Evolutionary conservation across 148 eudicot species (phyloP), one percentile per base, ranked within the genome.

Genomic region (Chenopodium quinoa): DNA sequence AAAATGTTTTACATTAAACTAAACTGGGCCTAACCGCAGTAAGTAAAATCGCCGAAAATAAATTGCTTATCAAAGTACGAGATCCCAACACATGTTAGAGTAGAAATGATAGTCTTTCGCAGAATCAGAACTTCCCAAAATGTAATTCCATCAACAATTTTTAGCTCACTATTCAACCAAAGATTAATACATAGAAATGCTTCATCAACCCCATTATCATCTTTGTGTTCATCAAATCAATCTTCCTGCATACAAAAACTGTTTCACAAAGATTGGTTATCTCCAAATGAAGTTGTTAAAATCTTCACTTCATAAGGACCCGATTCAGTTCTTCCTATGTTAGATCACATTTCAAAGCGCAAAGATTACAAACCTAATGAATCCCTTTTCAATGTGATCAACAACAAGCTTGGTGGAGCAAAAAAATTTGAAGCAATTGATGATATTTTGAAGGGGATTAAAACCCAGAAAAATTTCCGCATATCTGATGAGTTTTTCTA

Each of bases 311-410:
- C 77, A 14, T 90, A 88, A 85, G 86, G 91, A 79, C 93, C 95
- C 56, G 84, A 78, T 83, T 84, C 83, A 66, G 80, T 91, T 3
- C 90, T 91, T 31, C 34, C 88, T 11, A 81, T 89, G 22, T 69
- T 93, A 0, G 22, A 82, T 17, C 95, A 93, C 44, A 81, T 91
- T 79, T 91, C 95, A 1, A 80, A 66, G 71, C 92, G 98, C 73
- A 90, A 89, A 79, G 98, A 95, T 81, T 93, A 88, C 72, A 89
- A 84, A 77, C 98, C 98, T 84, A 93, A 83, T 79, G 93, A 95
- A 88, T 75, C 88, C 32, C 86, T 95, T 37, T 95, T 85, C 85
- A 76, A 88, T 54, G 84, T 88, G 1, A 80, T 95, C 65, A 75
- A 90, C 78, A 84, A 84, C 71, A 95, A 91, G 80, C 86, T 93